Percentiles rank a stretch among this genome's conserved stretches.
Evolutionary conservation across 306 rosid species (phyloP).

Genomic region (Luffa aegyptiaca): DNA sequence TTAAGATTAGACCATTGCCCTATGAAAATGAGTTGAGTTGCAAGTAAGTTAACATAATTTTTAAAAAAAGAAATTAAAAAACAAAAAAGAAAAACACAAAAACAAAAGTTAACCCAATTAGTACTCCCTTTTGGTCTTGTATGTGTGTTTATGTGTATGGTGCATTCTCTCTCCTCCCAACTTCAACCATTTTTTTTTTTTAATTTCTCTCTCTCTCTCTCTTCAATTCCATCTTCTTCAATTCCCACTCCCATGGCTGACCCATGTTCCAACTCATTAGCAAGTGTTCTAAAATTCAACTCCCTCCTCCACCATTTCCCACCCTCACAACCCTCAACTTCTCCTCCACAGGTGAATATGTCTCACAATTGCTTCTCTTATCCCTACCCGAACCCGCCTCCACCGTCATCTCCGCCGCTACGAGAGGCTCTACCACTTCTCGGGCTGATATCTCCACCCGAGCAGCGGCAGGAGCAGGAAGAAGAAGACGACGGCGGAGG

Average conservation of each 20-base stretch:
- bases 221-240: background rate
- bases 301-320: background rate
- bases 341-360: background rate
- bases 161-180: constrained; percentile 1
- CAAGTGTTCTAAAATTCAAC: constrained; percentile 33
- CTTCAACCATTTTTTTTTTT: background rate
- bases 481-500: background rate
- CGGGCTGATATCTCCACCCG: background rate
- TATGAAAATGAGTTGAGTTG: constrained; percentile 5
- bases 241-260: constrained; percentile 11
- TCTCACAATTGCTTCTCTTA: background rate
- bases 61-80: background rate
- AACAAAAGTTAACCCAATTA: constrained; percentile 8
- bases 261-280: constrained; percentile 19
- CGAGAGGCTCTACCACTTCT: constrained; percentile 9
- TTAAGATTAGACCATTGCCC: constrained; percentile 10
- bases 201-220: background rate
- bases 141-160: background rate
- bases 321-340: background rate
- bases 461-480: background rate
- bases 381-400: background rate
- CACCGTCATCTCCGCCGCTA: background rate
- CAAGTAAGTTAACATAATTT: background rate
- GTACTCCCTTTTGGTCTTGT: constrained; percentile 4
- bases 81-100: background rate